Base-by-base conservation (phyloP, 164 flowering plant species). In the Houttuynia cordata region DNA sequence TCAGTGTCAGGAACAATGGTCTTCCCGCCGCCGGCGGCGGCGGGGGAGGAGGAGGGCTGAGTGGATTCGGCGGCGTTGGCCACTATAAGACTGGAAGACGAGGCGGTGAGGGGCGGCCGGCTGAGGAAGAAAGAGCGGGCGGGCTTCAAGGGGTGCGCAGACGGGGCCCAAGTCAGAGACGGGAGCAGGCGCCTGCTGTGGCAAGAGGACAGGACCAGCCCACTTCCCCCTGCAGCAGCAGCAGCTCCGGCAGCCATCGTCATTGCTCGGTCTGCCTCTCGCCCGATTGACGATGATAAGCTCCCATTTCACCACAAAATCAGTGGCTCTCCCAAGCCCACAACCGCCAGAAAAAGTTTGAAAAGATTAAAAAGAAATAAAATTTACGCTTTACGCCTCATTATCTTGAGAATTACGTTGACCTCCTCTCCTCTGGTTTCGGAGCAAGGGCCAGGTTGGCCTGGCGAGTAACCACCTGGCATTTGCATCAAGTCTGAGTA, bases 1-100 rank as follows among this genome's bases (percentile, higher is more conserved):
- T 75, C 85, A 10, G 75, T 76, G 53, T 88, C 96, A 23, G 82
- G 41, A 5, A 84, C 80, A 41, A 78, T 45, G 0, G 77, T 22
- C 68, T 77, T 78, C 61, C 66, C 71, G 60, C 68, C 18, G 7
- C 75, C n/a, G 24, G 76, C 22, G 0, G 85, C 71, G 60, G 69
- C 18, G 7, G 76, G 13, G 24, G 76, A 24, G 0, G 85, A n/a
- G 37, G 82, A 60, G 17, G 86, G 62, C 65, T 68, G 86, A 18
- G 87, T 79, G 39, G 91, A 84, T 42, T 84, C 90, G 8, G 72
- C 85, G 14, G 96, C 90, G 75, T 62, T 69, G 62, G 78, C 6
- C 60, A 79, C 45, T 60, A 76, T 73, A 10, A 51, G 49, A 19
- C 51, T 53, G 24, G 17, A 45, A 45, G 24, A 54, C 34, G 34